Evolutionary conservation across 306 rosid genomes (phyloP).

Genomic region (Inga oerstediana): DNA sequence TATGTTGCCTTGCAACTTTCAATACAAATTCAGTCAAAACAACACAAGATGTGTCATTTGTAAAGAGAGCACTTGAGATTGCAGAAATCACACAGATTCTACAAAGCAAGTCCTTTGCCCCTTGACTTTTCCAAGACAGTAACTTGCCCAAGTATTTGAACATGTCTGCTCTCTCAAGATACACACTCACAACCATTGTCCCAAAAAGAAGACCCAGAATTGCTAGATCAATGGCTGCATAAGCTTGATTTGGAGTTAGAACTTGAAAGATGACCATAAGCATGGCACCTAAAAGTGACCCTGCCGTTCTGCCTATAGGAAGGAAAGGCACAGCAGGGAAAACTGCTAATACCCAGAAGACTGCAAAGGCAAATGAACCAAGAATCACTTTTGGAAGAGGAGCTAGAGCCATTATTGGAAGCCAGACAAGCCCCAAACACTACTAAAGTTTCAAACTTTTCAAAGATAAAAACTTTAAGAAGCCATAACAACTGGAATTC

Average conservation of each 20-base stretch:
- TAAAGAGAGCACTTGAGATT: slow-evolving; percentile 78
- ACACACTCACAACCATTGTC: slow-evolving; percentile 91
- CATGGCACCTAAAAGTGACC: slow-evolving; percentile 88
- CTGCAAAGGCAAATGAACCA: slow-evolving; percentile 74
- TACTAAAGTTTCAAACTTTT: slow-evolving; percentile 5
- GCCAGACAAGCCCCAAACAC: not conserved
- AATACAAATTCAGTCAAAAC: slow-evolving; percentile 87
- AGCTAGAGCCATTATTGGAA: slow-evolving; percentile 64
- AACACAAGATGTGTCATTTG: slow-evolving; percentile 88
- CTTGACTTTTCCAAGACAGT: slow-evolving; percentile 82
- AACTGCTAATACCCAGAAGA: slow-evolving; percentile 89
- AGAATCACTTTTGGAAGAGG: slow-evolving; percentile 65
- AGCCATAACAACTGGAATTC: not conserved
- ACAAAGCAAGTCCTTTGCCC: slow-evolving; percentile 81
- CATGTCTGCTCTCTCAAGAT: slow-evolving; percentile 94
- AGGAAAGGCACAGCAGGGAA: slow-evolving; percentile 87
- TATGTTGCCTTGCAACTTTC: slow-evolving; percentile 82
- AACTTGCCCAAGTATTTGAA: slow-evolving; percentile 81
- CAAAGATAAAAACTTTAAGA: slow-evolving; percentile 3
- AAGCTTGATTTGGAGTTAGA: slow-evolving; percentile 74
- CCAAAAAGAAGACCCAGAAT: slow-evolving; percentile 93
- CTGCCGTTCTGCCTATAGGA: slow-evolving; percentile 92
- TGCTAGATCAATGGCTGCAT: slow-evolving; percentile 75
- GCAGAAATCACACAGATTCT: slow-evolving; percentile 87
- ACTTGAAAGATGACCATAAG: slow-evolving; percentile 79